Evolutionary conservation across 106 monocot species (phyloP), one percentile per base, ranked within the genome.

Genomic region (Acorus gramineus): DNA sequence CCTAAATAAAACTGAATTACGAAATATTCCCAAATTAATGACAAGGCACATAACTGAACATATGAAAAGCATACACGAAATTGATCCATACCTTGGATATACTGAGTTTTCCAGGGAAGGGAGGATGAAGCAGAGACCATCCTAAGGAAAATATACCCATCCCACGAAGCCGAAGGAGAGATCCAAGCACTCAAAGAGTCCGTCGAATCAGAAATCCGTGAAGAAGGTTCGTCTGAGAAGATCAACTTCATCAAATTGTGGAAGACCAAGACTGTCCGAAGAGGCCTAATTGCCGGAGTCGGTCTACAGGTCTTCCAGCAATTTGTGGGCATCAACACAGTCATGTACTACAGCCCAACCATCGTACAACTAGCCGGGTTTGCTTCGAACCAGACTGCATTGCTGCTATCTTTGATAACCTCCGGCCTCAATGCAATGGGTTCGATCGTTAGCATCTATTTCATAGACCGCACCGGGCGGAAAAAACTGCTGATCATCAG

Each of bases 261-360:
- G 49, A 80, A 78, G 55, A 87, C 82, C 6, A 72, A 64, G 62
- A 82, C 80, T 4, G 92, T 88, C 3, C 74, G 92, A 49, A 79
- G 92, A 52, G 88, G 82, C 2, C 78, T 93, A 2, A 44, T 85
- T 42, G 92, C 92, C 10, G 91, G 93, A 5, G 80, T 93, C 4
- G 87, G 87, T 14, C 76, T 85, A 8, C 93, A 85, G 68, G 57
- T 93, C 8, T 85, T 85, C 62, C 93, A 93, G 76, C 93, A 93
- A 50, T 89, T 93, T 59, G 90, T 90, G 49, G 90, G 90, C 50
- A 90, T 90, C 57, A 90, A 90, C 86, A 83, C 90, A 0, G 90
- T 90, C 50, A 90, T 90, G 86, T 86, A 90, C 70, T 90, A 90
- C 73, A 86, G 90, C 47, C 90, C 90, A 0, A 84, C 86, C 4